phyloP scores from a whole-genome alignment of 139 green algal genomes.

The Chlamydomonas urium region DNA sequence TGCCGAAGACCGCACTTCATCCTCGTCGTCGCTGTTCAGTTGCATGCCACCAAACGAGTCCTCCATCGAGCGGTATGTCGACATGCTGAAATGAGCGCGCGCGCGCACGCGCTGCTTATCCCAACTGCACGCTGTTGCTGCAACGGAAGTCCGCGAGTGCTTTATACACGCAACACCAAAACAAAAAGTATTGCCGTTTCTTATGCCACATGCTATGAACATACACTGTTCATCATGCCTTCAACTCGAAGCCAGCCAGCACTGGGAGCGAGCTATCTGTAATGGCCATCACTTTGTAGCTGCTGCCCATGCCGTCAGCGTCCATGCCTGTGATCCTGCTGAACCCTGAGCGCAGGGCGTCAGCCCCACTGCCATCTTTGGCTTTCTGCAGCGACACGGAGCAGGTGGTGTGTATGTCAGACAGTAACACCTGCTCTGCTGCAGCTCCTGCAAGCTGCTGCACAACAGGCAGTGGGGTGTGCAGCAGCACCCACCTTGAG shows the following conservation, averaged over 20 bases:
- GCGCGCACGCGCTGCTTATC: too few relatives aligned
- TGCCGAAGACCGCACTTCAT: too few relatives aligned
- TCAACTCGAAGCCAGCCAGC: background rate
- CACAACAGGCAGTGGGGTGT: background rate
- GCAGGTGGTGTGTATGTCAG: background rate
- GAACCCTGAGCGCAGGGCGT: background rate
- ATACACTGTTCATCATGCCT: too few relatives aligned
- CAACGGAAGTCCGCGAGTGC: too few relatives aligned
- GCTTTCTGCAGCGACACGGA: background rate
- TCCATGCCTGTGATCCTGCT: background rate
- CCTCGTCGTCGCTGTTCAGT: too few relatives aligned
- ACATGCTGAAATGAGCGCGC: too few relatives aligned
- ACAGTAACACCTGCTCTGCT: background rate
- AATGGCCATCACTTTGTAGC: conserved; percentile 5
- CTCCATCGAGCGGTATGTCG: too few relatives aligned
- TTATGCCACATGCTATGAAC: too few relatives aligned
- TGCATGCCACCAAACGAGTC: too few relatives aligned
- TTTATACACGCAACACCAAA: too few relatives aligned
- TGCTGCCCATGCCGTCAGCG: background rate
- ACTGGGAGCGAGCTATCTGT: background rate
- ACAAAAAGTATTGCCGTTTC: too few relatives aligned
- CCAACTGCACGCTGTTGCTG: too few relatives aligned
- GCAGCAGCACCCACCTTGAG: conserved; percentile 2
- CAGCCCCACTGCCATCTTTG: background rate
- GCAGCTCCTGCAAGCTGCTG: background rate